Evolutionary conservation across 2,329 filamentous ascomycete species (phyloP), one percentile per base, ranked within the genome.

Genomic region (Aquanectria penicillioides): DNA sequence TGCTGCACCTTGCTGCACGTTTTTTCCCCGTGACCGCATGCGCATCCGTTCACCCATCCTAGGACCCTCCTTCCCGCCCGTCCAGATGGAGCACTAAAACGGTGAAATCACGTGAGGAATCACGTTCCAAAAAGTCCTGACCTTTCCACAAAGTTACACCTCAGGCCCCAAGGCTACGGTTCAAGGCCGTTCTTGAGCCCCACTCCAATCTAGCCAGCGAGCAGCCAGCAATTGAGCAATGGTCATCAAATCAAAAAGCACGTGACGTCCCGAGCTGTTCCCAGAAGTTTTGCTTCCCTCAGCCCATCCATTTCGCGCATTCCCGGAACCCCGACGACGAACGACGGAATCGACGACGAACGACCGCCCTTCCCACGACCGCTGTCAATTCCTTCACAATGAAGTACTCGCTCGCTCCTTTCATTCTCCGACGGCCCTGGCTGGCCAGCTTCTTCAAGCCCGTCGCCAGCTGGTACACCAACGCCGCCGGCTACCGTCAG

Each of bases 401-500:
- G 89, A 89, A 88, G 77, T 85, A 87, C 74, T 87, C 89, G 83
- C 74, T 85, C 79, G 86, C 90, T 73, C 90, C 87, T 71, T 94
- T 88, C 75, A 86, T 97, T 75, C 75, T 88, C 76, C 90, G 90
- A 84, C 89, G 93, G 74, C 94, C 94, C 69, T 97, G 92, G 92
- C 87, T 98, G 75, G 82, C 83, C 79, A 89, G 75, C 65, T 61
- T 90, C 81, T 81, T 98, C 78, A 87, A 83, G 83, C 95, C 95
- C 68, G 76, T 97, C 67, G 87, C 94, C 79, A 86, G 88, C 74
- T 97, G 93, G 93, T 98, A 98, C 83, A 81, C 82, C 80, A 90
- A 94, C 76, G 90, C 93, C 72, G 86, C 94, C 71, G 94, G 94
- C 76, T 97, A 97, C 86, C 90, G 93, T 81, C 88, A 94, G 86